phyloP scores from a whole-genome alignment of 2,329 filamentous ascomycete genomes.

The Hypoxylon sp. region DNA sequence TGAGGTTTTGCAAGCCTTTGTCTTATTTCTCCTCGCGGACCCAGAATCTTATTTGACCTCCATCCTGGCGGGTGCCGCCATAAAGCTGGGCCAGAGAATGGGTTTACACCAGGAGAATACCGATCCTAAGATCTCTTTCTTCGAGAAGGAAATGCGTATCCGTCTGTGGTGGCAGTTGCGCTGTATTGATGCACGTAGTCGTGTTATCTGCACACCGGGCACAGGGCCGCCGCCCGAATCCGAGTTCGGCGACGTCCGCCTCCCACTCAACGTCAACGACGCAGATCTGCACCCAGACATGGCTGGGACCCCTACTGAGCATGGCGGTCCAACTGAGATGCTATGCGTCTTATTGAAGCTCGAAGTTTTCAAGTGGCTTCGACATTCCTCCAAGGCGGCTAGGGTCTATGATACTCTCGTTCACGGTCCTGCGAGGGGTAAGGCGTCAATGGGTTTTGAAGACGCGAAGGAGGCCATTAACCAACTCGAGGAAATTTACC shows the following conservation, averaged over 20 bases:
- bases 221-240: background rate
- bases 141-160: constrained; percentile 2
- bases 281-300: background rate
- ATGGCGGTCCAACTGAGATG: background rate
- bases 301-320: background rate
- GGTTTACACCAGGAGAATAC: background rate
- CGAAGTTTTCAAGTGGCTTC: background rate
- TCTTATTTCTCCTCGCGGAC: background rate
- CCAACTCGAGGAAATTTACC: background rate
- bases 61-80: background rate
- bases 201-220: background rate
- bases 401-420: background rate
- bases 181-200: background rate
- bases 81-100: background rate
- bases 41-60: background rate
- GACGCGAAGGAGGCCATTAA: background rate
- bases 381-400: background rate
- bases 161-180: background rate
- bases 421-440: background rate
- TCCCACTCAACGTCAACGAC: background rate
- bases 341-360: background rate
- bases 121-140: background rate
- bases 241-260: background rate
- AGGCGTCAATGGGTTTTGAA: background rate
- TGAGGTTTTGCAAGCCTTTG: background rate